Percentiles rank a stretch among this genome's conserved stretches.
phyloP scores from a whole-genome alignment of 2,329 filamentous ascomycete genomes.

The Pseudonectria buxi region DNA sequence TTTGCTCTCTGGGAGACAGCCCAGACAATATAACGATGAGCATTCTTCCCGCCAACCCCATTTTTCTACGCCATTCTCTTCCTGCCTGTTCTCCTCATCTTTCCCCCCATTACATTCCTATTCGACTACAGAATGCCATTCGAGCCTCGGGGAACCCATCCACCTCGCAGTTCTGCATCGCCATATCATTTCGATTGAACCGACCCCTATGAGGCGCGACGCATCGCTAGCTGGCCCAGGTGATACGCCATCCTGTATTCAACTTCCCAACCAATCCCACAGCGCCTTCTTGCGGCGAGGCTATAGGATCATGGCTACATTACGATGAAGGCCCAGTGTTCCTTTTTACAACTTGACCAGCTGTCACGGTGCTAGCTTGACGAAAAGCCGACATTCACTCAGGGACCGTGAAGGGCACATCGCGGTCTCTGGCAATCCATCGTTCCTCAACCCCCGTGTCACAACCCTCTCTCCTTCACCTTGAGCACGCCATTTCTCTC shows the following conservation, averaged over 20 bases:
- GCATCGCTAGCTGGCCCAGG: slow-evolving; percentile 10
- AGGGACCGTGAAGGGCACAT: slow-evolving; percentile 23
- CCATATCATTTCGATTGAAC: slow-evolving; percentile 9
- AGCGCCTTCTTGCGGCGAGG: slow-evolving; percentile 12
- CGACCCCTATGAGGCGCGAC: slow-evolving; percentile 15
- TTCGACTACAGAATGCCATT: slow-evolving; percentile 10
- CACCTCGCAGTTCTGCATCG: slow-evolving; percentile 5
- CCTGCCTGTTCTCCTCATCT: slow-evolving; percentile 18
- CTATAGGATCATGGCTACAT: slow-evolving; percentile 9
- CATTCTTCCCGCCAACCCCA: slow-evolving; percentile 17
- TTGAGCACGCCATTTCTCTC: slow-evolving; percentile 16
- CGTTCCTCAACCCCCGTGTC: slow-evolving; percentile 21
- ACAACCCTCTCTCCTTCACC: slow-evolving; percentile 16
- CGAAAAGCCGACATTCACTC: slow-evolving; percentile 12
- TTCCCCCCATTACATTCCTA: slow-evolving; percentile 4
- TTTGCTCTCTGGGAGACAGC: slow-evolving; percentile 40
- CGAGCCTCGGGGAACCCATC: slow-evolving; percentile 7
- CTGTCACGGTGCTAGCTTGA: slow-evolving; percentile 19
- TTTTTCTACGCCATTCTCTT: slow-evolving; percentile 16
- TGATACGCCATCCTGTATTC: slow-evolving; percentile 17
- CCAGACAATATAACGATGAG: slow-evolving; percentile 38
- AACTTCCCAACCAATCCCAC: slow-evolving; percentile 9
- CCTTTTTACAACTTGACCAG: slow-evolving; percentile 15
- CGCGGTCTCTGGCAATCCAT: slow-evolving; percentile 21
- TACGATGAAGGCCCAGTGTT: slow-evolving; percentile 14